These are phyloP conservation scores for Geotrichum restrictum DNA, from an alignment of 1,139 yeast species.

Conservation along the genomic window DNA sequence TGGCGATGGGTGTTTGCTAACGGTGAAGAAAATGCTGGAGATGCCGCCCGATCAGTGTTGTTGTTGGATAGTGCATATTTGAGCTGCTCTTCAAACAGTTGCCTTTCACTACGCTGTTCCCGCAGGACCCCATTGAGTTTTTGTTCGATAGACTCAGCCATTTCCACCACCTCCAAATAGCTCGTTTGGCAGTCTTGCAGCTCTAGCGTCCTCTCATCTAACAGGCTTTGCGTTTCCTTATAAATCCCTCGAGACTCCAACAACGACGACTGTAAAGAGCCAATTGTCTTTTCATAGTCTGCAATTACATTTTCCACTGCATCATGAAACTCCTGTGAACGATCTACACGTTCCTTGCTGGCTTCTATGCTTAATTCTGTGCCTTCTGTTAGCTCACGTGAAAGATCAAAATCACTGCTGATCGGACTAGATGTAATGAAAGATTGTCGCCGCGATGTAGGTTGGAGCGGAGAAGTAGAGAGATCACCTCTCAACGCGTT, in stretches of 20 bases:
- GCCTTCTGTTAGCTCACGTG: constrained; percentile 6
- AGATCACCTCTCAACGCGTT: constrained; percentile 21
- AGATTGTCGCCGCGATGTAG: background rate
- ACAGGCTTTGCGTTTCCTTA: constrained; percentile 17
- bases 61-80: background rate
- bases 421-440: background rate
- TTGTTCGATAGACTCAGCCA: constrained; percentile 18
- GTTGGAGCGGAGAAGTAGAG: constrained; percentile 10
- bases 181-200: constrained; percentile 17
- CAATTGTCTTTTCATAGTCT: constrained; percentile 31
- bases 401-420: constrained; percentile 1
- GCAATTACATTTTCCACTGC: constrained; percentile 28
- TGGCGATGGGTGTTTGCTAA: constrained; percentile 3
- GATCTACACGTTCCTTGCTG: constrained; percentile 23
- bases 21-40: background rate
- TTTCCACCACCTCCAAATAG: constrained; percentile 9
- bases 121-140: constrained; percentile 1
- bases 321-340: constrained; percentile 26
- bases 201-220: constrained; percentile 20
- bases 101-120: constrained; percentile 3
- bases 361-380: constrained; percentile 19
- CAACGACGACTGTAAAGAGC: constrained; percentile 26
- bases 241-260: constrained; percentile 13
- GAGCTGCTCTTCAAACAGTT: constrained; percentile 5
- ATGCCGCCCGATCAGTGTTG: background rate